Conservation (phyloP, 75 land plant species). For the Sequoiadendron giganteum region DNA sequence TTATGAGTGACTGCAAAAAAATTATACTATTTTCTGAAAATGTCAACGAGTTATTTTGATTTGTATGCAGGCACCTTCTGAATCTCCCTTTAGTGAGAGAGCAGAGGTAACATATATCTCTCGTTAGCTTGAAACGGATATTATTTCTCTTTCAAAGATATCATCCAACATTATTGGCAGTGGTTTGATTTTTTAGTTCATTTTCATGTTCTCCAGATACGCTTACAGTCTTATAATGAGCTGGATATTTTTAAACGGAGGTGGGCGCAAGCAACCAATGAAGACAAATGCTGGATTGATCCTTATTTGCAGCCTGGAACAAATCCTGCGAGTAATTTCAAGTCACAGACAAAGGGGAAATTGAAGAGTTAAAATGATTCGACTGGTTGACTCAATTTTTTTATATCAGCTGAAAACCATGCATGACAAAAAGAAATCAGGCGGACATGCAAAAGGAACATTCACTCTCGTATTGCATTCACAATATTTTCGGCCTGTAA, state of each 20-base stretch:
- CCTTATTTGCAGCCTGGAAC: conserved; percentile 24
- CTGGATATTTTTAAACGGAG: conserved; percentile 39
- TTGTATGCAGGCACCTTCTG: conserved; percentile 9
- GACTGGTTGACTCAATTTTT: background rate
- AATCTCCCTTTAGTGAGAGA: conserved; percentile 10
- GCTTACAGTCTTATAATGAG: conserved; percentile 51
- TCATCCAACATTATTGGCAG: background rate
- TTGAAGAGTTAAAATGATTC: background rate
- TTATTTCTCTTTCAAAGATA: background rate
- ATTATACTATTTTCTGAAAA: background rate
- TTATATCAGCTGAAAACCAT: background rate
- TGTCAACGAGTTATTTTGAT: background rate
- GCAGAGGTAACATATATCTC: background rate
- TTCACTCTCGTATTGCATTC: background rate
- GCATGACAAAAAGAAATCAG: background rate
- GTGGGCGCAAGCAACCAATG: conserved; percentile 46
- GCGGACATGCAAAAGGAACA: background rate
- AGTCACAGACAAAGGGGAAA: background rate
- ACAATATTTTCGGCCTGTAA: background rate
- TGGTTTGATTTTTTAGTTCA: background rate
- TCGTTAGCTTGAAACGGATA: background rate
- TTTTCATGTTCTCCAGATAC: conserved; percentile 37
- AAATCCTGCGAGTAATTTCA: background rate
- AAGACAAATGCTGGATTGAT: conserved; percentile 64
- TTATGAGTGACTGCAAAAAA: background rate